phyloP scores from a whole-genome alignment of 768 basidiomycete genomes.

The Termitomyces sp. region DNA sequence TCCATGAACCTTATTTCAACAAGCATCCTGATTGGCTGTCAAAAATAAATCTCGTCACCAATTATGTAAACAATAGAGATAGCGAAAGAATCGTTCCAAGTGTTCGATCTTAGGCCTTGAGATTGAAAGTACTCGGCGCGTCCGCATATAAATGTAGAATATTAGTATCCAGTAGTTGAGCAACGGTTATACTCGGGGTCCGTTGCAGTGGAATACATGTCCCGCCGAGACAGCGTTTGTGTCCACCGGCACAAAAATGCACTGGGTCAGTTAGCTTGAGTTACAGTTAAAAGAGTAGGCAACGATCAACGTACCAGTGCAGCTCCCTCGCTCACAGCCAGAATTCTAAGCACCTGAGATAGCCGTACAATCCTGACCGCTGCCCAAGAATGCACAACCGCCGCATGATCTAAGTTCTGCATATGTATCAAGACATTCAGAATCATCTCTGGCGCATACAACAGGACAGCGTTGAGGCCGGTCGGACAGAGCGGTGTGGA shows the following conservation, averaged over 20 bases:
- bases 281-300: neutral
- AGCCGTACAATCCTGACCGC: conserved; percentile 68
- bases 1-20: conserved; percentile 18
- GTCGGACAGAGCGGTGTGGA: conserved; percentile 45
- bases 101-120: no score
- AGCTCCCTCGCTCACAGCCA: conserved; percentile 57
- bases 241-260: conserved; percentile 49
- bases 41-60: conserved; percentile 4
- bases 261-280: conserved; percentile 28
- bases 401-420: conserved; percentile 49
- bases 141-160: neutral
- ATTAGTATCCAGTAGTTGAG: no score
- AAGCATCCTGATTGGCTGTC: conserved; percentile 18
- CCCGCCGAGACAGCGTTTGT: conserved; percentile 38
- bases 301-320: conserved; percentile 42
- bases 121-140: neutral
- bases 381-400: conserved; percentile 33
- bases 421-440: conserved; percentile 62
- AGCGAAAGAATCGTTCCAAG: neutral
- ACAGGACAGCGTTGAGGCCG: conserved; percentile 59
- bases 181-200: no score
- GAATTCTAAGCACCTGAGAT: conserved; percentile 68
- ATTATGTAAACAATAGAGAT: neutral
- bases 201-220: conserved; percentile 30
- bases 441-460: conserved; percentile 37